These are phyloP conservation scores for Parafenestella ontariensis DNA, from an alignment of 2,329 filamentous ascomycete species.

Conservation along the genomic window DNA sequence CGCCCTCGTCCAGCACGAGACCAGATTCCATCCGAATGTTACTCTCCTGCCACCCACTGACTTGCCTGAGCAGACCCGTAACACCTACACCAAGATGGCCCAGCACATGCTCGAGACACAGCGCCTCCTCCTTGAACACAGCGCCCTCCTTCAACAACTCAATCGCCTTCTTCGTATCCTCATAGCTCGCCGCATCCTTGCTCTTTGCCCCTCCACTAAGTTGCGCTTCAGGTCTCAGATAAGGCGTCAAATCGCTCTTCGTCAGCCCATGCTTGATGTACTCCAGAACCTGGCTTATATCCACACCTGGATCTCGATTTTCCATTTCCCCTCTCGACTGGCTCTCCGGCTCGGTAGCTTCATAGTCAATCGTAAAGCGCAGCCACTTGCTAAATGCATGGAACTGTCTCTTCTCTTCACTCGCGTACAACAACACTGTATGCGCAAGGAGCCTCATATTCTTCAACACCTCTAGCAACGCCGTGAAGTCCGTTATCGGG, in stretches of 20 bases:
- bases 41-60: conserved; percentile 54
- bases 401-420: conserved; percentile 81
- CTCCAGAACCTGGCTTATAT: conserved; percentile 73
- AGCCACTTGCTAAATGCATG: conserved; percentile 83
- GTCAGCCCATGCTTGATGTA: conserved; percentile 79
- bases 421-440: conserved; percentile 72
- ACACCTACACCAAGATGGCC: conserved; percentile 45
- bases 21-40: conserved; percentile 73
- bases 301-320: conserved; percentile 78
- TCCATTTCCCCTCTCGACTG: conserved; percentile 71
- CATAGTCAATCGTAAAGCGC: conserved; percentile 79
- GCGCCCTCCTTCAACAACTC: conserved; percentile 53
- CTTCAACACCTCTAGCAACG: conserved; percentile 70
- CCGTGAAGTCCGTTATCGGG: conserved; percentile 47
- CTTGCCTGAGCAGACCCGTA: conserved; percentile 43
- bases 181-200: conserved; percentile 25
- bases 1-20: conserved; percentile 54
- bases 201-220: conserved; percentile 12
- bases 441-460: conserved; percentile 79
- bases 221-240: conserved; percentile 57
- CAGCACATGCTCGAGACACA: conserved; percentile 51
- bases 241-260: conserved; percentile 69
- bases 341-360: conserved; percentile 68
- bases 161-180: conserved; percentile 44
- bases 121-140: conserved; percentile 44